These are phyloP conservation scores for Chaetoscypha palmicola DNA, from an alignment of 2,329 filamentous ascomycete genomes.

Conservation along the genomic window DNA sequence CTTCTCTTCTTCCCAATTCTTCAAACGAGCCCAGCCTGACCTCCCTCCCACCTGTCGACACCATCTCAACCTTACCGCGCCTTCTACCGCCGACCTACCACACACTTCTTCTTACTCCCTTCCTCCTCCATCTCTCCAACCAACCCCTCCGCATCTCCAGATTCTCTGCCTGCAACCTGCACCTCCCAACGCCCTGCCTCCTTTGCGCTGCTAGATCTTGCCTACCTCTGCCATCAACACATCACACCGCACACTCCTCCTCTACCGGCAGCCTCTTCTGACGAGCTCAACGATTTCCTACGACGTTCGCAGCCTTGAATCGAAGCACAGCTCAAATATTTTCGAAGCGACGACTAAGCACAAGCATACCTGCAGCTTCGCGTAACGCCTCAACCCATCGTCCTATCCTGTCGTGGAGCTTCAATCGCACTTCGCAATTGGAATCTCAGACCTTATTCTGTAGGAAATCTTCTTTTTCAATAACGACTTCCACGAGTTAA, in stretches of 20 bases:
- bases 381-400: slow-evolving; percentile 22
- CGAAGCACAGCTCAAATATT: slow-evolving; percentile 24
- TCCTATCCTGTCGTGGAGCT: slow-evolving; percentile 29
- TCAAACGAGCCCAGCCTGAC: slow-evolving; percentile 13
- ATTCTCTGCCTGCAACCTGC: slow-evolving; percentile 8
- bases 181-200: slow-evolving; percentile 5
- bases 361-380: slow-evolving; percentile 33
- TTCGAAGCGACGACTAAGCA: slow-evolving; percentile 29
- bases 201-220: not conserved
- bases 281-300: slow-evolving; percentile 26
- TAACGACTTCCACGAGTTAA: slow-evolving; percentile 39
- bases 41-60: not conserved
- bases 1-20: slow-evolving; percentile 18
- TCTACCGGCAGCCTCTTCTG: slow-evolving; percentile 13
- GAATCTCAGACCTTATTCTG: slow-evolving; percentile 28
- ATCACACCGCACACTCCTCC: not conserved
- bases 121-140: slow-evolving; percentile 8
- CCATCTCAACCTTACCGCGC: not conserved
- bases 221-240: slow-evolving; percentile 4
- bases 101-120: slow-evolving; percentile 7
- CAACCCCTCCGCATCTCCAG: not conserved
- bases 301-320: slow-evolving; percentile 25
- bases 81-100: slow-evolving; percentile 6
- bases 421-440: slow-evolving; percentile 30
- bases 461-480: slow-evolving; percentile 24